Percentiles rank a stretch among this genome's conserved stretches.
These are phyloP conservation scores for Peterozyma xylosa DNA, from an alignment of 805 yeast species.

Conservation along the genomic window DNA sequence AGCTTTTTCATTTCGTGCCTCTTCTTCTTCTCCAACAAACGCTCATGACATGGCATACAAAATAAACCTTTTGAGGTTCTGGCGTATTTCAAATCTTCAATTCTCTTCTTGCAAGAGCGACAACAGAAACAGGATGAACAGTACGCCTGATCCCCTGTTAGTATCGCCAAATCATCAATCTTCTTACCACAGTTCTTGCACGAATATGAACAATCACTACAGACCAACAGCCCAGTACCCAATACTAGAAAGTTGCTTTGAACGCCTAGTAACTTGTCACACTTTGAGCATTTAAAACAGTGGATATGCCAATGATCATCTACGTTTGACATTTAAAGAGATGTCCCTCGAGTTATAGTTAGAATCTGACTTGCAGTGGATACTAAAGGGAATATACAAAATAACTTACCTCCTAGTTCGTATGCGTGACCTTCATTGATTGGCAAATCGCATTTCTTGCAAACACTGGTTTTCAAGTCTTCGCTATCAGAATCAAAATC, in stretches of 20 bases:
- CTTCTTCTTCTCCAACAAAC: constrained; percentile 67
- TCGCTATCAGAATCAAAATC: constrained; percentile 1
- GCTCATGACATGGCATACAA: constrained; percentile 89
- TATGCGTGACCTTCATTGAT: constrained; percentile 91
- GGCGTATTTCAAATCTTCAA: constrained; percentile 86
- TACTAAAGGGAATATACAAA: neutral
- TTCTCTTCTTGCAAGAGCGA: constrained; percentile 76
- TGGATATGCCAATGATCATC: constrained; percentile 88
- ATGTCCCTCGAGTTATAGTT: too few relatives aligned
- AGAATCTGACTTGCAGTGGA: too few relatives aligned
- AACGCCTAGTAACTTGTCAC: constrained; percentile 71
- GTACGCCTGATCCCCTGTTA: constrained; percentile 93
- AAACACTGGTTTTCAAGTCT: constrained; percentile 9
- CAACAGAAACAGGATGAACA: constrained; percentile 88
- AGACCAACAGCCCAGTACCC: constrained; percentile 87
- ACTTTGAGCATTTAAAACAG: constrained; percentile 86
- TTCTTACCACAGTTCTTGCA: constrained; percentile 81
- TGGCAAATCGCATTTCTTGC: constrained; percentile 35
- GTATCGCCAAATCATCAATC: constrained; percentile 87
- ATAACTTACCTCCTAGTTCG: constrained; percentile 65
- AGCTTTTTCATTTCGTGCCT: constrained; percentile 44
- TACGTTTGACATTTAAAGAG: neutral
- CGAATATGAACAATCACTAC: constrained; percentile 86
- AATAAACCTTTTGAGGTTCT: constrained; percentile 88
- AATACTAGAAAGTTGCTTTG: constrained; percentile 84